phyloP scores from a whole-genome alignment of 73 alveolate genomes.

The Breviolum minutum region DNA sequence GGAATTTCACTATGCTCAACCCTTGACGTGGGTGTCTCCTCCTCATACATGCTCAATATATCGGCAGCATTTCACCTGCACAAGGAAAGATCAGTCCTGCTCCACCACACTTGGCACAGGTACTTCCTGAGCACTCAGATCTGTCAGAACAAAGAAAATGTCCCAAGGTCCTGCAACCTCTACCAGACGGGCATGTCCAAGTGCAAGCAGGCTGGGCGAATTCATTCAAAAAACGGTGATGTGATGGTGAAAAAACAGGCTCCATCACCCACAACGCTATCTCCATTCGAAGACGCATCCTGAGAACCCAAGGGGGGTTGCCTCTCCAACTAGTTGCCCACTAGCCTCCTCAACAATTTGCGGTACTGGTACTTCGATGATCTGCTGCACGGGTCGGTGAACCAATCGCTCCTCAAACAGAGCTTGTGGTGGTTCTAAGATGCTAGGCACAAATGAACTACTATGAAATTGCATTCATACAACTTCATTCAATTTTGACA shows the following conservation, averaged over 20 bases:
- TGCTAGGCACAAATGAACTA: no score
- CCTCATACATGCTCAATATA: neutral
- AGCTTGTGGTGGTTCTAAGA: no score
- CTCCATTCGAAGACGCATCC: no score
- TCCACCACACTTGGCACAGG: constrained; percentile 46
- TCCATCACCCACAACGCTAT: no score
- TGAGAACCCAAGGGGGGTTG: no score
- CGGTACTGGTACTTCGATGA: constrained; percentile 51
- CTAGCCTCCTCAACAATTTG: constrained; percentile 51
- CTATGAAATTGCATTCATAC: neutral
- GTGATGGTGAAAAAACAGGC: no score
- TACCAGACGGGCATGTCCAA: no score
- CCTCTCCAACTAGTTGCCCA: neutral
- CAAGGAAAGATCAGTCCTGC: constrained; percentile 20
- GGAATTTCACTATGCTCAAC: no score
- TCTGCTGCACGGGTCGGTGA: constrained; percentile 54
- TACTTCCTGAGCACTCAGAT: constrained; percentile 4
- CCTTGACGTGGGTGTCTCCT: neutral
- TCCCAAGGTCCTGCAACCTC: neutral
- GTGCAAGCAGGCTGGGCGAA: no score
- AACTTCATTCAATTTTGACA: neutral
- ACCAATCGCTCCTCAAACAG: constrained; percentile 44
- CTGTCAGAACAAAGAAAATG: neutral
- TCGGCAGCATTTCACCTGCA: neutral
- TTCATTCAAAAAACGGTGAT: no score